Evolutionary conservation across 192 early-diverging fungal genomes (phyloP), one percentile per base, ranked within the genome.

Genomic region (Funneliformis geosporum): DNA sequence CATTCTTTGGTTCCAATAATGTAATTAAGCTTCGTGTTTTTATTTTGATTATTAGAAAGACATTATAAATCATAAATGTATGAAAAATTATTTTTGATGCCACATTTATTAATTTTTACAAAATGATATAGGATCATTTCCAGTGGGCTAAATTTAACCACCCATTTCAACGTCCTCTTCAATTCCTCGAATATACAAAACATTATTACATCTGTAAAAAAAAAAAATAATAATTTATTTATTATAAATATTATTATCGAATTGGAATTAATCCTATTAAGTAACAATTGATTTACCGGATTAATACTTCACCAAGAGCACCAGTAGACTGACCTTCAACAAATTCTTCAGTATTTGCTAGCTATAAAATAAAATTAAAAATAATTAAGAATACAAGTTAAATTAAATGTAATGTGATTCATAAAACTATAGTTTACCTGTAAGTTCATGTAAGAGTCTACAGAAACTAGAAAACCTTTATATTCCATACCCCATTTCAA

Each of bases 401-500:
- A 55, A 0, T 55, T 21, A n/a, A n/a, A 68, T 68, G 21, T 33
- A 39, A 28, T 10, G 33, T 27, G 18, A 21, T 4, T 40, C 6
- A 68, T 68, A 68, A 64, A 65, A 8, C 8, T 27, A 11, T 16
- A 18, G 8, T 50, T 21, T 87, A 96, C 94, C 89, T 94, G 93
- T 39, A 99, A 82, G 87, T 99, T 99, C 97, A 99, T 99, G 85
- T 99, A 98, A 42, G 92, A 93, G 86, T 99, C 97, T 8, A 96
- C 93, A 12, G 96, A 95, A 33, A 90, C 86, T 66, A 99, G 85
- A 77, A 90, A 88, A 7, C 96, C 98, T 82, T 96, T 96, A 92
- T 99, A 99, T 81, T 98, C 98, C 85, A 93, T 92, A 62, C 96
- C 97, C 98, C 98, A 99, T 88, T 99, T 99, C 83, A 99, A 86